Percentiles rank a stretch among this genome's conserved stretches.
phyloP scores from a whole-genome alignment of 2,329 filamentous ascomycete species.

The Sclerotinia subarctica region DNA sequence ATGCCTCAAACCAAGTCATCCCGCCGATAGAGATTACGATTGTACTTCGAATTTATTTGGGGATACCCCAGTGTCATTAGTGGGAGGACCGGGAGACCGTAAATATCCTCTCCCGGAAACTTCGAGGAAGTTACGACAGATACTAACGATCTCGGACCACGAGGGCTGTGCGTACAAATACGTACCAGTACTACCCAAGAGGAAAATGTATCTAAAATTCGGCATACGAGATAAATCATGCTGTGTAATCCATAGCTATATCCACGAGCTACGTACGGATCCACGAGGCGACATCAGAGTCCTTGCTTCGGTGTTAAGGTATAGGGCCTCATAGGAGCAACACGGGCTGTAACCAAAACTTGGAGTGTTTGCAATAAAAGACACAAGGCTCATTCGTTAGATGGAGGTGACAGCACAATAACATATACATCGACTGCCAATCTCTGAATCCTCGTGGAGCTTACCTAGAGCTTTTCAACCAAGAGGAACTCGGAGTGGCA shows the following conservation, averaged over 20 bases:
- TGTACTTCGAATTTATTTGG: background rate
- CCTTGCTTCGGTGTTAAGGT: background rate
- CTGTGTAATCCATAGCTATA: slow-evolving; percentile 4
- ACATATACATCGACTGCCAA: background rate
- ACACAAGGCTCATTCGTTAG: background rate
- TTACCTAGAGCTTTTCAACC: background rate
- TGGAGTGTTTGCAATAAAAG: background rate
- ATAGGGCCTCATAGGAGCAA: background rate
- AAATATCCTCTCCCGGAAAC: slow-evolving; percentile 1
- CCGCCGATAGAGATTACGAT: background rate
- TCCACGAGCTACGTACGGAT: background rate
- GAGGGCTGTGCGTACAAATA: background rate
- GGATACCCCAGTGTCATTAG: background rate
- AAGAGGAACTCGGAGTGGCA: background rate
- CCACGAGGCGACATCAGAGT: background rate
- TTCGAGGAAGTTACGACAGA: slow-evolving; percentile 11
- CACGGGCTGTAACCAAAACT: background rate
- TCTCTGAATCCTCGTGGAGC: background rate
- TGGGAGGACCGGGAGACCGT: slow-evolving; percentile 12
- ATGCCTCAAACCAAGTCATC: slow-evolving; percentile 2
- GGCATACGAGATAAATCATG: slow-evolving; percentile 6
- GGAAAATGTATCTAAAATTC: slow-evolving; percentile 1
- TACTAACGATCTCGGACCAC: slow-evolving; percentile 11
- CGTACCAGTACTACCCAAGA: background rate
- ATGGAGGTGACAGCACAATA: background rate